Base-by-base conservation (phyloP, 192 early-diverging fungal genomes). In the Lunasporangiospora selenospora region DNA sequence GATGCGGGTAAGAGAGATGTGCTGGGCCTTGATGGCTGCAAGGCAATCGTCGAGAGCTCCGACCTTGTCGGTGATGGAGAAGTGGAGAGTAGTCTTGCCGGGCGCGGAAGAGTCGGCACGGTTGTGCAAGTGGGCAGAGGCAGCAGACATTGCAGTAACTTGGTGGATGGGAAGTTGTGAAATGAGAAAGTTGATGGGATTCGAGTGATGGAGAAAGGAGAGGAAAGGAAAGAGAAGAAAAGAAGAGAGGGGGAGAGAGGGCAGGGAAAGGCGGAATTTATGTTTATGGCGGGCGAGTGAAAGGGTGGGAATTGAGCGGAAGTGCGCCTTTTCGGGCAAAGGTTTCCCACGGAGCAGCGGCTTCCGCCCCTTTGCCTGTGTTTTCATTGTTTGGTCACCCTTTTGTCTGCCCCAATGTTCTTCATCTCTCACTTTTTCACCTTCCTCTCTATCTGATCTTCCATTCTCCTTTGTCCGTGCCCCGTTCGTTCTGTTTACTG, bases 1-100 rank as follows among this genome's bases (percentile, higher is more conserved):
- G 76, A 98, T 98, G 39, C 92, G 88, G n/a, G 89, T 92, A 77
- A 98, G 84, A 5, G 93, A 95, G 45, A 98, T 85, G 42, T 86
- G 71, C 53, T 87, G 77, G 10, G 77, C 61, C 50, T 85, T 86
- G 55, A 98, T 84, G 32, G 85, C 85, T 27, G 80, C 64, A 19
- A 98, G 86, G 43, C 92, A 89, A 59, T 90, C 85, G 58, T 95
- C 92, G 12, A 98, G 83, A 12, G 88, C 87, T 6, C 96, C 96
- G 5, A 96, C 88, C 70, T 84, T 75, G 70, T 98, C 96, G 19
- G 76, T 69, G 56, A 98, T 89, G 27, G 90, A 88, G 69, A 98
- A 93, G 60, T 85, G 77, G 61, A 91, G 57, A 33, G 89, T 90
- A 18, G 89, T 86, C 58, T 75, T 67, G 45, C 69, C 53, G 16